Conservation (phyloP, 108 stramenopile species). For the Discostella stelligeroides region DNA sequence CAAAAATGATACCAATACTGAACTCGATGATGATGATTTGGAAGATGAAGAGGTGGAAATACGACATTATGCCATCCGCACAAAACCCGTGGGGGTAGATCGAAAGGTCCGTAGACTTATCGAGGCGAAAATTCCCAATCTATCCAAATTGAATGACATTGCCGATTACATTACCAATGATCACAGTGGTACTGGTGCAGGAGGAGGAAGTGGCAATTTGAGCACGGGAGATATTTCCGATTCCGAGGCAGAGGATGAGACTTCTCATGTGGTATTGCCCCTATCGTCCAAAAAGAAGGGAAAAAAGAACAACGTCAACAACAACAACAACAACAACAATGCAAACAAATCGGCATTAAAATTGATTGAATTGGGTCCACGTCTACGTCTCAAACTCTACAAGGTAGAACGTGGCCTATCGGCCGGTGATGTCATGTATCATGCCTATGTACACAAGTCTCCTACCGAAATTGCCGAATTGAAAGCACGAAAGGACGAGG, state of each 20-base stretch:
- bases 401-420: constrained; percentile 96
- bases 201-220: constrained; percentile 10
- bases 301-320: constrained; percentile 80
- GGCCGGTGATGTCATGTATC: constrained; percentile 96
- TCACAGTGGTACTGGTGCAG: not conserved
- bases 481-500: constrained; percentile 65
- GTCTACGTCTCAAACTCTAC: constrained; percentile 86
- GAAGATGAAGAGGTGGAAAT: constrained; percentile 86
- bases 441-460: constrained; percentile 87
- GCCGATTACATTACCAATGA: constrained; percentile 86
- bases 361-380: constrained; percentile 96
- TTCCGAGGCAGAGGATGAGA: constrained; percentile 89
- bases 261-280: constrained; percentile 75
- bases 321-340: not conserved
- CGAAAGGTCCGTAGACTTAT: constrained; percentile 89
- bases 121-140: constrained; percentile 92
- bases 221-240: constrained; percentile 64
- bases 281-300: constrained; percentile 66
- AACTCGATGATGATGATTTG: constrained; percentile 39
- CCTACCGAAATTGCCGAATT: constrained; percentile 72
- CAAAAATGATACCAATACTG: constrained; percentile 10
- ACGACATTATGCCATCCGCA: constrained; percentile 97
- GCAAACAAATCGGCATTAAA: constrained; percentile 87
- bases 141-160: constrained; percentile 92
- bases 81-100: constrained; percentile 93